Percentiles rank a stretch among this genome's conserved stretches.
Evolutionary conservation across 306 rosid genomes (phyloP).

Genomic region (Dryas octopetala): DNA sequence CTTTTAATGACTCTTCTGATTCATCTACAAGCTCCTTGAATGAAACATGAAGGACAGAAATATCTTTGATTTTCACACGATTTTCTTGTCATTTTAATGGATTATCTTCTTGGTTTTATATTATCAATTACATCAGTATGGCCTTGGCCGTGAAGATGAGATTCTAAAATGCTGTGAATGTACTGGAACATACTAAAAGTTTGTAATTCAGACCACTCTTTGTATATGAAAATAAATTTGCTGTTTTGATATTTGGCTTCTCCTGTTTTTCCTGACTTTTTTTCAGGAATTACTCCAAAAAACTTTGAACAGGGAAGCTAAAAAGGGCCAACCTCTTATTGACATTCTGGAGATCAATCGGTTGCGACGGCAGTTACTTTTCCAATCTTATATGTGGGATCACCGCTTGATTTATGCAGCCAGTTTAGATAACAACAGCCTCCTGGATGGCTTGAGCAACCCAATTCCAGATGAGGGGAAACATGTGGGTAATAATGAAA

Average conservation of each 20-base stretch:
- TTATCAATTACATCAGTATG: background rate
- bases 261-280: constrained; percentile 24
- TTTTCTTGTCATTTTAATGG: background rate
- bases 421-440: constrained; percentile 35
- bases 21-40: background rate
- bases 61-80: constrained; percentile 8
- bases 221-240: background rate
- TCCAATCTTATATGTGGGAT: constrained; percentile 88
- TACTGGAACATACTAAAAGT: too few relatives aligned
- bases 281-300: constrained; percentile 65
- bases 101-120: background rate
- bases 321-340: constrained; percentile 56
- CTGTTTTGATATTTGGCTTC: constrained; percentile 9
- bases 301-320: constrained; percentile 51
- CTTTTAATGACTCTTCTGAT: background rate
- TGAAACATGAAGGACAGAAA: background rate
- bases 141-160: background rate
- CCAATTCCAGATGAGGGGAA: constrained; percentile 48
- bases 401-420: constrained; percentile 61
- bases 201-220: background rate
- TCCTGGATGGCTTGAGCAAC: constrained; percentile 35
- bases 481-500: constrained; percentile 34
- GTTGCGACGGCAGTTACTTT: constrained; percentile 74
- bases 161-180: background rate
- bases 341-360: constrained; percentile 87